Percentiles rank a stretch among this genome's conserved stretches.
Evolutionary conservation across 2,329 filamentous ascomycete genomes (phyloP).

Genomic region (Neopestalotiopsis sp.): DNA sequence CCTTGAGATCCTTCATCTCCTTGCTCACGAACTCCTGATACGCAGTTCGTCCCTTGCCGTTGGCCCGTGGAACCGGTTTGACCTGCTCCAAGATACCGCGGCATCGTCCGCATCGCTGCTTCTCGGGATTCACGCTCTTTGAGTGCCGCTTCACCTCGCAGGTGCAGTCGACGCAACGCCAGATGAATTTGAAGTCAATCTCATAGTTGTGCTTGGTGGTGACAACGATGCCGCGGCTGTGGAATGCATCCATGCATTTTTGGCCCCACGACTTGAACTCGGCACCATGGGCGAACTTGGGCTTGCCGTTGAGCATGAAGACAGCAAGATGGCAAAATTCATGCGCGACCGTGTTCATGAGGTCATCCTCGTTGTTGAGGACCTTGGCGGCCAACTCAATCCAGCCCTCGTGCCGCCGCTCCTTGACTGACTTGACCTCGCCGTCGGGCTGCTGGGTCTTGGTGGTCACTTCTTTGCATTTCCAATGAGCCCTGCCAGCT

Average conservation of each 20-base stretch:
- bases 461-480: conserved; percentile 55
- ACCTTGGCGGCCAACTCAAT: conserved; percentile 92
- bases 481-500: conserved; percentile 78
- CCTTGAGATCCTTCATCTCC: conserved; percentile 29
- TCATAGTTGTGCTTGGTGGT: conserved; percentile 90
- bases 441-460: conserved; percentile 37
- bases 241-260: conserved; percentile 62
- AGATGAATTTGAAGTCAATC: conserved; percentile 92
- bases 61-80: conserved; percentile 72
- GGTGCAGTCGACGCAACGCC: conserved; percentile 75
- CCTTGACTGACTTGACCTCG: conserved; percentile 30
- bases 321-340: conserved; percentile 95
- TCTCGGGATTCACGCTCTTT: conserved; percentile 76
- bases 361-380: conserved; percentile 75
- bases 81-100: conserved; percentile 74
- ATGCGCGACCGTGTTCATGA: conserved; percentile 92
- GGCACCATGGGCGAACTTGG: conserved; percentile 78
- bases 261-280: conserved; percentile 80
- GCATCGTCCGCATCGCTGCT: conserved; percentile 80
- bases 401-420: conserved; percentile 67
- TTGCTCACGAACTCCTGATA: conserved; percentile 55
- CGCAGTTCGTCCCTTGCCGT: conserved; percentile 40
- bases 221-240: conserved; percentile 70
- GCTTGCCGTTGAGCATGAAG: conserved; percentile 82
- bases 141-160: conserved; percentile 83